Base-by-base conservation (phyloP, 1,284 basidiomycete genomes). In the Moesziomyces parantarcticus region DNA sequence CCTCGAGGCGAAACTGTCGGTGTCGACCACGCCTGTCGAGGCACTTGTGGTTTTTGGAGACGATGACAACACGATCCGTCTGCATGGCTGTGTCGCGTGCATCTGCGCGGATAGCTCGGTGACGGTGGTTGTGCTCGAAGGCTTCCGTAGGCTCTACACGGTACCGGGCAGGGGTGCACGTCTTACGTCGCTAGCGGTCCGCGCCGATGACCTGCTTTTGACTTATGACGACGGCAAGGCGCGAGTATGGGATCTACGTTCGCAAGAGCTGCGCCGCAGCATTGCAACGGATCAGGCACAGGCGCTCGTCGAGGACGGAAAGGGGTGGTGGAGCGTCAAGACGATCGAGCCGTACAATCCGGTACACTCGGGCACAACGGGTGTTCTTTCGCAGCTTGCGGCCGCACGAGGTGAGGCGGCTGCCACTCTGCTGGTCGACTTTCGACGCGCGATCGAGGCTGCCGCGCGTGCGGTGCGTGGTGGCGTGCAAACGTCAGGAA, bases 201-300 rank as follows among this genome's bases (percentile, higher is more conserved):
- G 89, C 2, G 89, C 87, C 16, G 73, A 91, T 57, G 90, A 92
- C 70, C 84, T 98, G 23, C 81, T 97, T 48, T 85, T 96, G 7
- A 85, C 91, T 1, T 98, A 97, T 81, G 87, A 87, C 2, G 90
- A 92, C 69, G 89, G 88, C 3, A 89, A 91, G 57, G 92, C 92
- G 3, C 87, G 96, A 29, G 85, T 95, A 1, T 99, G 96, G 94
- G 92, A 97, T 80, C 85, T 91, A n/a, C 88, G 89, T 61, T 91
- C 90, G 0, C 88, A 89, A 52, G 94, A 97, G 80, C 91, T 98
- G 76, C 89, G 93, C 86, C 86, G 94, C 41, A 92, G 93, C 0
- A 92, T 93, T 86, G 88, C 87, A 4, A 79, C 87, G 2, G 90
- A 91, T 43, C 93, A 92, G 77, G 92, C 90, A 0, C 88, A 89